Evolutionary conservation across 768 basidiomycete genomes (phyloP), one percentile per base, ranked within the genome.

Genomic region (Phaeotremella skinneri): DNA sequence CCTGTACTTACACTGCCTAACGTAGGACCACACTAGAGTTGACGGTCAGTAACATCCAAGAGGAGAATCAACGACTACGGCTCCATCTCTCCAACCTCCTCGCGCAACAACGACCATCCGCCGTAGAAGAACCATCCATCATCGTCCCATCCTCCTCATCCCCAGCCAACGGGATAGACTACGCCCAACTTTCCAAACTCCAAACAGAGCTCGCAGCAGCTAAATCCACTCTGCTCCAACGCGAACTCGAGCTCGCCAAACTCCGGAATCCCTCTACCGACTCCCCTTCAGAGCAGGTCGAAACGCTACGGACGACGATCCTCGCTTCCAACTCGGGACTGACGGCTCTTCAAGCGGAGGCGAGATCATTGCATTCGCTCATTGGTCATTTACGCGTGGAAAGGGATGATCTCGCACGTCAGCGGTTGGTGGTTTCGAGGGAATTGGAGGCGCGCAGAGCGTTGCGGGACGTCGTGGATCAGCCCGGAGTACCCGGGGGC

Each of bases 11-110:
- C n/a, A 45, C 16, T 2, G 41, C 54, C 50, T 41, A 59, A 20
- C 17, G 7, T 55, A 69, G 67, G 7, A 49, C 58, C 7, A 55
- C 63, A 6, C 52, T 74, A 14, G 73, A 74, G 52, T 47, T 63
- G 16, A 65, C 60, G 13, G 67, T 74, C 39, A 45, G 47, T 14
- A 59, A 59, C 34, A 62, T 72, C n/a, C 67, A 68, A 59, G 60
- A 63, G 23, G 74, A 77, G 61, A 77, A 77, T 52, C 56, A 50
- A 6, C 59, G 63, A 50, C 60, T 77, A 1, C 58, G 72, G 5
- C 55, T 57, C 3, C 66, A 68, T 23, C 54, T 76, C 2, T 52
- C 65, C 17, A 27, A 47, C 7, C 59, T 76, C 7, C 52, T 63
- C 7, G 45, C 62, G n/a, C 41, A 9, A 11, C 49, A 14, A 30